Evolutionary conservation across 192 early-diverging fungal genomes (phyloP).

Genomic region (Coemansia sp.): DNA sequence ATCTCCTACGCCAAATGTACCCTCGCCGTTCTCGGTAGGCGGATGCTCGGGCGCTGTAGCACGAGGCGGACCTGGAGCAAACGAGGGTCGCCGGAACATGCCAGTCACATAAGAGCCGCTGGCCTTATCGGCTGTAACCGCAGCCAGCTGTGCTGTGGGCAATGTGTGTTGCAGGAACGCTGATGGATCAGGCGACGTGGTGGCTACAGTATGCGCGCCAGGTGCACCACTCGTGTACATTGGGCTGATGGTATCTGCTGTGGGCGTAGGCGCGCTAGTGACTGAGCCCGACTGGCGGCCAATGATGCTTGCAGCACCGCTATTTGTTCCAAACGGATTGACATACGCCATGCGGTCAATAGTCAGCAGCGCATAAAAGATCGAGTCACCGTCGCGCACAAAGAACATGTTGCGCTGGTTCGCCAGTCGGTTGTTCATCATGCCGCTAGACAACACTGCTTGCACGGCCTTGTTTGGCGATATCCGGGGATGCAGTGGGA

Average conservation of each 20-base stretch:
- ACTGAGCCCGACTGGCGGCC: slow-evolving; percentile 10
- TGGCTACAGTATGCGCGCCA: slow-evolving; percentile 45
- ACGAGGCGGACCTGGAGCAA: background rate
- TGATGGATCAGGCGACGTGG: slow-evolving; percentile 34
- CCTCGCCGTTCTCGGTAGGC: background rate
- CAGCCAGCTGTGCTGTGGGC: slow-evolving; percentile 8
- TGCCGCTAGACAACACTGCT: slow-evolving; percentile 41
- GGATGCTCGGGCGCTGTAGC: background rate
- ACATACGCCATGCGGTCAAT: slow-evolving; percentile 33
- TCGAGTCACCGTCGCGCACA: slow-evolving; percentile 46
- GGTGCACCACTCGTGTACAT: slow-evolving; percentile 11
- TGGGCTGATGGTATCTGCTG: slow-evolving; percentile 10
- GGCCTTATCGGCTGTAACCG: background rate
- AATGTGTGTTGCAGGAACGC: slow-evolving; percentile 5
- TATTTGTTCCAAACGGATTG: slow-evolving; percentile 26
- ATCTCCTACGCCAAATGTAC: background rate
- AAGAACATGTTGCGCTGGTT: slow-evolving; percentile 53
- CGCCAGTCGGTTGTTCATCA: slow-evolving; percentile 48
- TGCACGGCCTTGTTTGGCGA: slow-evolving; percentile 25
- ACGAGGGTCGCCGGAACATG: background rate
- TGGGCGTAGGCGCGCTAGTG: slow-evolving; percentile 17
- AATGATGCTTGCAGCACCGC: slow-evolving; percentile 1
- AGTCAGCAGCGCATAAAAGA: slow-evolving; percentile 43
- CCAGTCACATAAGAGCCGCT: background rate
- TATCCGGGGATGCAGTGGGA: slow-evolving; percentile 49